Conservation (phyloP, 1,284 basidiomycete genomes). For the Cronartium ribicola region DNA sequence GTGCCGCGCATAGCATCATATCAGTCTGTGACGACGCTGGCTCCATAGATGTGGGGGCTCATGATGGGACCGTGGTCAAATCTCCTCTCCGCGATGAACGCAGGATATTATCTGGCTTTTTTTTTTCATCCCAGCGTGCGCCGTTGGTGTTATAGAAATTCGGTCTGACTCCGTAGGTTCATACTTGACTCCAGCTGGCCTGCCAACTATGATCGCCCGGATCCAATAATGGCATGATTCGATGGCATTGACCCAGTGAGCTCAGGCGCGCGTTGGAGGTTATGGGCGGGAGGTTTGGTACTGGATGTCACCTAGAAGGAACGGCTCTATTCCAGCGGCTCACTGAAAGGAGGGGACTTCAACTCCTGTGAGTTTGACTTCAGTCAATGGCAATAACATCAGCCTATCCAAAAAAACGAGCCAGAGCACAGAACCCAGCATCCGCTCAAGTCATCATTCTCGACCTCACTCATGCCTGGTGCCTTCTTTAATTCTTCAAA, state of each 20-base stretch:
- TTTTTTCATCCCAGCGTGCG: too few relatives aligned
- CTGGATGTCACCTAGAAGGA: slow-evolving; percentile 4
- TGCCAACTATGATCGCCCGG: too few relatives aligned
- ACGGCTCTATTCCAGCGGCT: slow-evolving; percentile 3
- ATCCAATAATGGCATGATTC: background rate
- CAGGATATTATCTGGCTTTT: too few relatives aligned
- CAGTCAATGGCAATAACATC: slow-evolving; percentile 3
- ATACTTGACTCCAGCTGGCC: too few relatives aligned
- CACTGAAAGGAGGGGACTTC: slow-evolving; percentile 6
- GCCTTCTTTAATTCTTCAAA: slow-evolving; percentile 1
- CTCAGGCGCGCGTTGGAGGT: background rate
- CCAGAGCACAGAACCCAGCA: background rate
- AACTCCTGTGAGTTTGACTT: background rate
- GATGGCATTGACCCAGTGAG: background rate
- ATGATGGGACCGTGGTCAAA: too few relatives aligned
- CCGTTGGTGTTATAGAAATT: too few relatives aligned
- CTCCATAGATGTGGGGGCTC: too few relatives aligned
- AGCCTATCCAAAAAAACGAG: background rate
- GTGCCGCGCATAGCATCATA: too few relatives aligned
- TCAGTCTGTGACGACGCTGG: too few relatives aligned
- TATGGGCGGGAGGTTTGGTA: slow-evolving; percentile 1
- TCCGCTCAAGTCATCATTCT: background rate
- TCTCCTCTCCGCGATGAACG: too few relatives aligned
- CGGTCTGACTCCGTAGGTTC: too few relatives aligned
- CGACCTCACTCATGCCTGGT: background rate